A percentile compares a stretch with the other conserved stretches of the same genome.
These are phyloP conservation scores for Flaveria trinervia DNA, from an alignment of 129 eudicot genomes.

Conservation along the genomic window DNA sequence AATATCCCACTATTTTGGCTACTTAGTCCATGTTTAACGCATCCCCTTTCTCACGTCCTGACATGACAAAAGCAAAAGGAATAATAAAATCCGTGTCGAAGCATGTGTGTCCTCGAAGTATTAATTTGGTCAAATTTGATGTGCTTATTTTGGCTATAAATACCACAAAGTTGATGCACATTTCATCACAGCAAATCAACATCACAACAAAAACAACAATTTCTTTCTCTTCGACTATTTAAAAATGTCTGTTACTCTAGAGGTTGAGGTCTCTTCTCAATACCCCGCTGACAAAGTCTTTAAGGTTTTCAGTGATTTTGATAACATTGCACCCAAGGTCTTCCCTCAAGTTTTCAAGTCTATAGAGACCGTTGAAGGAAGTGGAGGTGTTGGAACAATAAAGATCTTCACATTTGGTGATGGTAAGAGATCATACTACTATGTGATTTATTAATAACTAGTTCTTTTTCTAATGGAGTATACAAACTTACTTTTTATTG, in stretches of 20 bases:
- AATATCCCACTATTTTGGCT: too few species aligned
- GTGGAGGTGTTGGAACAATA: neutral
- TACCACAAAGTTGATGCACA: neutral
- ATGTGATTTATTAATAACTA: neutral
- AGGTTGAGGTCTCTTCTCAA: neutral
- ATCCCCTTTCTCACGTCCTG: too few species aligned
- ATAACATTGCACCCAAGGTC: neutral
- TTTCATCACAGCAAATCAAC: neutral
- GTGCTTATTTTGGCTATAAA: neutral
- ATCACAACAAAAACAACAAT: neutral
- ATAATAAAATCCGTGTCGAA: too few species aligned
- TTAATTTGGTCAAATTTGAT: neutral
- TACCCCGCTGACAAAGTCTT: neutral
- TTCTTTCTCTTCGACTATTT: neutral
- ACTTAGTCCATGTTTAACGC: too few species aligned
- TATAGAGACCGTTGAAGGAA: neutral
- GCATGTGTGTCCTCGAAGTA: too few species aligned
- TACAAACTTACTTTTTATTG: neutral
- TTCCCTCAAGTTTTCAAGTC: slow-evolving; percentile 8
- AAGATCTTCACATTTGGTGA: slow-evolving; percentile 1
- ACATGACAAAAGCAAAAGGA: too few species aligned
- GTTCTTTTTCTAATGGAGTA: too few species aligned
- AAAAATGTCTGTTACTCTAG: neutral
- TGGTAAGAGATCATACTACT: neutral
- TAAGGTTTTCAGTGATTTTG: slow-evolving; percentile 1